phyloP scores from a whole-genome alignment of 129 eudicot species.

The Logfia minima region DNA sequence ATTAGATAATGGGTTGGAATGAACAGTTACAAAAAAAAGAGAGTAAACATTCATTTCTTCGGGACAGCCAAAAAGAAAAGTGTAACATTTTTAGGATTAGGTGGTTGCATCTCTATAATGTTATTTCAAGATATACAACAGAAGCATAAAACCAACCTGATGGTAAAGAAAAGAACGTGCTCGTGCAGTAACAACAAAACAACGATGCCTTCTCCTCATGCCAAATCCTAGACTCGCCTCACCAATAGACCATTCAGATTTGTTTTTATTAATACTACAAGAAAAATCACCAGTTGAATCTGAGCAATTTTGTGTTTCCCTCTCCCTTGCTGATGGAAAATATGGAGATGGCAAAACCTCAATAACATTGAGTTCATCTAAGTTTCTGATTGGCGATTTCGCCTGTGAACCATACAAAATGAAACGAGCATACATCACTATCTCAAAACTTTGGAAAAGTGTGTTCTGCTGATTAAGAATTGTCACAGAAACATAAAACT shows the following conservation, averaged over 20 bases:
- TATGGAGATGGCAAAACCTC: slow-evolving; percentile 68
- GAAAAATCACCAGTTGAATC: neutral
- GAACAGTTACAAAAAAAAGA: too few species aligned
- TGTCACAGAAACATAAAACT: neutral
- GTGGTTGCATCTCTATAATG: too few species aligned
- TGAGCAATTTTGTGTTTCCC: slow-evolving; percentile 41
- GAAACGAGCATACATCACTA: neutral
- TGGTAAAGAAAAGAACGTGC: slow-evolving; percentile 93
- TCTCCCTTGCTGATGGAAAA: slow-evolving; percentile 58
- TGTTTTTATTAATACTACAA: slow-evolving; percentile 26
- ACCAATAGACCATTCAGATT: slow-evolving; percentile 23
- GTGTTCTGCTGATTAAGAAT: neutral
- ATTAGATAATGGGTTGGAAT: too few species aligned
- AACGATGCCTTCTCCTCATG: slow-evolving; percentile 68
- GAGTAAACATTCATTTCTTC: too few species aligned
- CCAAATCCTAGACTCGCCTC: slow-evolving; percentile 64
- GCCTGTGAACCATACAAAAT: slow-evolving; percentile 59
- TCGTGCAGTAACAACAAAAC: slow-evolving; percentile 84
- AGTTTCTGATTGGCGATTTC: slow-evolving; percentile 76
- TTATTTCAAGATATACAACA: neutral
- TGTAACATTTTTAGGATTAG: too few species aligned
- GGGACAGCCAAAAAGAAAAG: too few species aligned
- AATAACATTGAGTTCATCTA: slow-evolving; percentile 70
- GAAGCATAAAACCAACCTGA: slow-evolving; percentile 54
- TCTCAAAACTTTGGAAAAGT: neutral